Evolutionary conservation across 345 rosid species (phyloP), one percentile per base, ranked within the genome.

Genomic region (Trapa incisa): DNA sequence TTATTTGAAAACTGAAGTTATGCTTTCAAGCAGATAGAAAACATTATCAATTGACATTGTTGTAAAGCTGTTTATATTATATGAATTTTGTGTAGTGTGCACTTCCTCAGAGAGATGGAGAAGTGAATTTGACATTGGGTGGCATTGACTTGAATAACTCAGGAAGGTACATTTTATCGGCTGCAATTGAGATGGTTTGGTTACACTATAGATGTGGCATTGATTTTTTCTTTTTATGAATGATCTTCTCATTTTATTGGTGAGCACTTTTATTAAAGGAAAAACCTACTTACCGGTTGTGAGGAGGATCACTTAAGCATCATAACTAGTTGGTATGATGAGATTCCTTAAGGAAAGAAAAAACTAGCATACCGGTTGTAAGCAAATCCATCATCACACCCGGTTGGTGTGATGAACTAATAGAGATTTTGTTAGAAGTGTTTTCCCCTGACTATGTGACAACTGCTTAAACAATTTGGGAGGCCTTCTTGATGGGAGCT

Each of bases 81-180:
- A 11, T 67, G 67, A 52, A 63, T 42, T 71, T 67, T 67, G 48
- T 80, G 77, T 79, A 91, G 99, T 90, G 91, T 75, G 91, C 89
- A 50, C 81, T 94, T 54, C 93, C 99, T 17, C 97, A 89, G 74
- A 80, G 82, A 81, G 91, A 96, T 39, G 99, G 97, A 71, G 99
- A 94, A 81, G 96, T 94, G 65, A 94, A 87, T 79, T 74, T 94
- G 75, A 88, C 97, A 50, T 78, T 94, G 73, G 99, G 99, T 71
- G 99, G 99, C 61, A 94, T 94, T 66, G 97, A 94, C 79, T 81
- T 94, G 79, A 94, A 94, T 71, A 94, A 89, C 79, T 91, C 99
- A 37, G 97, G 99, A 75, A 94, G 99, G 99, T 91, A 77, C 60
- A 68, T 35, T 73, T 35, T 42, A 56, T 42, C 63, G 32, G 42